Base-by-base conservation (phyloP, 257 asterid species). In the Plectranthus barbatus region DNA sequence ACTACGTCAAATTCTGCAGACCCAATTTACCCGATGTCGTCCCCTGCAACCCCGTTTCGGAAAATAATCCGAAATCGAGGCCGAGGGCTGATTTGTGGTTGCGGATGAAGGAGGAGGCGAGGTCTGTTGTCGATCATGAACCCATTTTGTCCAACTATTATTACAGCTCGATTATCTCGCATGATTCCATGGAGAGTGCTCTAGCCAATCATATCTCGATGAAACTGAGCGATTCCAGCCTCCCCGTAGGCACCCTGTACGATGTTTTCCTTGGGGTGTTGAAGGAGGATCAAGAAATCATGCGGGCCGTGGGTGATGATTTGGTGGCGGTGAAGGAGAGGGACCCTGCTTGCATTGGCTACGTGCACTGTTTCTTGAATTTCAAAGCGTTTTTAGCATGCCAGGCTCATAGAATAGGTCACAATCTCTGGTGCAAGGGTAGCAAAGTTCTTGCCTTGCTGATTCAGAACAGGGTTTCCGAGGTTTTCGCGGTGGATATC, bases 301-400 rank as follows among this genome's bases (percentile, higher is more conserved):
- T 87, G 3, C 7, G 19, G 1, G 79, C 92, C 2, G 88, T 83
- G 1, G 44, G 31, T 21, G 86, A 76, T 48, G 97, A 90, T 73
- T 47, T 90, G 60, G 72, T 71, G 67, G 97, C 94, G 0, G 91
- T 84, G 9, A 90, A 83, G 68, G 91, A 83, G 67, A 78, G 97
- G 67, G 97, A 90, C 64, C 97, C 97, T 1, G 97, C 96, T 31
- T 90, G 97, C 72, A 82, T 90, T 21, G 84, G 93, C 57, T 87
- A 82, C 29, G 86, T 81, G 0, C 96, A 90, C 58, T 85, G 96
- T 70, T 86, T 90, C 76, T 69, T 90, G 78, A 87, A 85, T 72
- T 90, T 83, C 11, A 90, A 90, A 64, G 97, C 95, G 0, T 90
- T 90, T 50, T 51, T 87, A 31, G 96, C 96, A 0, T 79, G 86